Evolutionary conservation across 2,329 filamentous ascomycete species (phyloP).

Genomic region (Didymella pinodella): DNA sequence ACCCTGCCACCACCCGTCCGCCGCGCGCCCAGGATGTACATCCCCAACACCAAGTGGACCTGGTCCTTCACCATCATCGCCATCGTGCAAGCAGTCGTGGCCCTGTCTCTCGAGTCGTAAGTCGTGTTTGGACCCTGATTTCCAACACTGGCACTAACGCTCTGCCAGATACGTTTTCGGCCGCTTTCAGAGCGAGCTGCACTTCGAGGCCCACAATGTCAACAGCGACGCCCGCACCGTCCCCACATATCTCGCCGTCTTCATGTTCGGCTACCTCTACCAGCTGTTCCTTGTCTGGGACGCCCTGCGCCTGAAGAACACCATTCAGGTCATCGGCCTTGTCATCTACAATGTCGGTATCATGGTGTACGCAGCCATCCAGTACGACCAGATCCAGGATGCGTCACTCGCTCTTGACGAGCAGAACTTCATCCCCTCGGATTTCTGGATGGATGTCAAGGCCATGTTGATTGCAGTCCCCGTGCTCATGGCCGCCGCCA

Average conservation of each 20-base stretch:
- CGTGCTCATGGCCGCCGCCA: constrained; percentile 78
- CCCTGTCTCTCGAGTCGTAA: constrained; percentile 84
- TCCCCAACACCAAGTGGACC: constrained; percentile 85
- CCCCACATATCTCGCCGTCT: constrained; percentile 92
- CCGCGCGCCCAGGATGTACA: constrained; percentile 66
- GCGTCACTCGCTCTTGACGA: constrained; percentile 67
- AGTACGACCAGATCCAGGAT: constrained; percentile 86
- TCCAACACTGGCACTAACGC: neutral
- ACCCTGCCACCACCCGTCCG: constrained; percentile 52
- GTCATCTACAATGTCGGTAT: constrained; percentile 92
- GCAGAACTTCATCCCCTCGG: constrained; percentile 55
- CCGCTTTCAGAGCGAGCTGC: constrained; percentile 74
- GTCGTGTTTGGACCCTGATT: neutral
- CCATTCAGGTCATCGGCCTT: constrained; percentile 95
- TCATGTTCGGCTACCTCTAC: constrained; percentile 97
- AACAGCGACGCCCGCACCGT: constrained; percentile 69
- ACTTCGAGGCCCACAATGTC: constrained; percentile 51
- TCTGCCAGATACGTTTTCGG: constrained; percentile 70
- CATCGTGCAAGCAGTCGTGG: constrained; percentile 77
- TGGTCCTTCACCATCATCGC: constrained; percentile 82
- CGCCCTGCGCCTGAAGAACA: constrained; percentile 92
- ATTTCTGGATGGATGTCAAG: constrained; percentile 73
- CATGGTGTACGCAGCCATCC: constrained; percentile 90
- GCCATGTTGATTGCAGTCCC: constrained; percentile 87
- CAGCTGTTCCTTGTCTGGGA: constrained; percentile 90